Percentiles rank a stretch among this genome's conserved stretches.
Conservation (phyloP, 1,284 basidiomycete genomes). For the Exobasidium cylindrosporum region DNA sequence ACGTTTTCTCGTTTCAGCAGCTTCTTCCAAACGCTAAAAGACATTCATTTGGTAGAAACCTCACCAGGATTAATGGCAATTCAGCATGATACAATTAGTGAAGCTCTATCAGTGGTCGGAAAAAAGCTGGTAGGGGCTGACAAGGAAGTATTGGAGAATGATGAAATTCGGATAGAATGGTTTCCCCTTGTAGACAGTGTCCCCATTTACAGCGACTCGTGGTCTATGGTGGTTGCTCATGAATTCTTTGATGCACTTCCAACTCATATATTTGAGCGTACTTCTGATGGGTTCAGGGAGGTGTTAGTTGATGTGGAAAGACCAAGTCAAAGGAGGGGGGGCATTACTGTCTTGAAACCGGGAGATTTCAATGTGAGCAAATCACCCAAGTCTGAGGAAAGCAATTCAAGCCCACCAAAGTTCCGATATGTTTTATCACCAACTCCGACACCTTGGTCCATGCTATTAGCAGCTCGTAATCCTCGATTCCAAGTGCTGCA, state of each 20-base stretch:
- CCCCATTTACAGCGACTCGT: conserved; percentile 59
- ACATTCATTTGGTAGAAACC: conserved; percentile 50
- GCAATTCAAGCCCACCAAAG: background rate
- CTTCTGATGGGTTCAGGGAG: conserved; percentile 75
- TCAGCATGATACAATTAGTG: conserved; percentile 31
- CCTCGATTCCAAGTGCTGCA: conserved; percentile 36
- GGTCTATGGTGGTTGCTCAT: conserved; percentile 86
- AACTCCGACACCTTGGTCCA: conserved; percentile 65
- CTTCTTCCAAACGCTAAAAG: conserved; percentile 27
- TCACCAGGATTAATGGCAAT: conserved; percentile 42
- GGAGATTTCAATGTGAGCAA: conserved; percentile 19
- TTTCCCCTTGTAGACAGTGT: conserved; percentile 72
- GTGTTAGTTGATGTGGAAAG: conserved; percentile 67
- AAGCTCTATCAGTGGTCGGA: conserved; percentile 25
- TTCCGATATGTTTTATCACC: conserved; percentile 70
- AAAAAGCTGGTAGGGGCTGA: conserved; percentile 32
- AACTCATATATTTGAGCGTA: conserved; percentile 73
- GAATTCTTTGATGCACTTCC: conserved; percentile 98
- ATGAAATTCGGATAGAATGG: conserved; percentile 64
- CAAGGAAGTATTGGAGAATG: conserved; percentile 29
- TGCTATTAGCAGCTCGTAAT: conserved; percentile 57
- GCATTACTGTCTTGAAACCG: conserved; percentile 28
- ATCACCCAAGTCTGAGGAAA: conserved; percentile 23
- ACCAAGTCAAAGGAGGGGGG: background rate
- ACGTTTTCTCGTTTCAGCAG: conserved; percentile 44